Conservation (phyloP, 1,284 basidiomycete species). For the Malassezia pachydermatis region DNA sequence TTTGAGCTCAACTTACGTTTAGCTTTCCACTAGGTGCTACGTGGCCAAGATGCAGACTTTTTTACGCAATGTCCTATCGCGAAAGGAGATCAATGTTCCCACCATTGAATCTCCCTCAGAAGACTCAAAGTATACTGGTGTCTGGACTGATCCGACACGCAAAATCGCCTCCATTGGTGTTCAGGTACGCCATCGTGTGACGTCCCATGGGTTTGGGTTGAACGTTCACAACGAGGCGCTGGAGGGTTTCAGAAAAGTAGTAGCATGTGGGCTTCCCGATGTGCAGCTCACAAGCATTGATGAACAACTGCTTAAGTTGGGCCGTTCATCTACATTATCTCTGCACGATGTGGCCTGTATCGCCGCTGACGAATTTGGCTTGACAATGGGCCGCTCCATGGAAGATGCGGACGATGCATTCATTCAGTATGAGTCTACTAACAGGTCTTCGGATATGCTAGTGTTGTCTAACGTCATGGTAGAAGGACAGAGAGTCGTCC, state of each 20-base stretch:
- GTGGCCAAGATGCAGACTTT: constrained; percentile 61
- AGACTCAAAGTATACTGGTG: constrained; percentile 31
- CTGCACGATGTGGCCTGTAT: background rate
- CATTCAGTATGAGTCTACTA: background rate
- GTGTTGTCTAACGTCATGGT: background rate
- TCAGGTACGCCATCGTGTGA: constrained; percentile 84
- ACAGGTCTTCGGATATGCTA: background rate
- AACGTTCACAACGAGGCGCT: constrained; percentile 72
- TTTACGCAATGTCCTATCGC: constrained; percentile 56
- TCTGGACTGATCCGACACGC: constrained; percentile 49
- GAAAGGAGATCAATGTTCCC: constrained; percentile 50
- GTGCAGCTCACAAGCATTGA: constrained; percentile 59
- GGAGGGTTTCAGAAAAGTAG: constrained; percentile 69
- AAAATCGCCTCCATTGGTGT: constrained; percentile 93
- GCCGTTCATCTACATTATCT: background rate
- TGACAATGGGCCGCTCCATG: background rate
- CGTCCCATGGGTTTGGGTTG: constrained; percentile 86
- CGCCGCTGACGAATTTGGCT: background rate
- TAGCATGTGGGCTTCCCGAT: constrained; percentile 84
- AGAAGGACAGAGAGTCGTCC: too few relatives aligned
- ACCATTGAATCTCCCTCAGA: constrained; percentile 25
- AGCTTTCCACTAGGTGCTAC: constrained; percentile 57
- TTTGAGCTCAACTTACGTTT: background rate
- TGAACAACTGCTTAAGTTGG: constrained; percentile 6
- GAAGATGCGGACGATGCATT: background rate